Base-by-base conservation (phyloP, 2,329 filamentous ascomycete genomes). In the Ceratocystis alfenasii region DNA sequence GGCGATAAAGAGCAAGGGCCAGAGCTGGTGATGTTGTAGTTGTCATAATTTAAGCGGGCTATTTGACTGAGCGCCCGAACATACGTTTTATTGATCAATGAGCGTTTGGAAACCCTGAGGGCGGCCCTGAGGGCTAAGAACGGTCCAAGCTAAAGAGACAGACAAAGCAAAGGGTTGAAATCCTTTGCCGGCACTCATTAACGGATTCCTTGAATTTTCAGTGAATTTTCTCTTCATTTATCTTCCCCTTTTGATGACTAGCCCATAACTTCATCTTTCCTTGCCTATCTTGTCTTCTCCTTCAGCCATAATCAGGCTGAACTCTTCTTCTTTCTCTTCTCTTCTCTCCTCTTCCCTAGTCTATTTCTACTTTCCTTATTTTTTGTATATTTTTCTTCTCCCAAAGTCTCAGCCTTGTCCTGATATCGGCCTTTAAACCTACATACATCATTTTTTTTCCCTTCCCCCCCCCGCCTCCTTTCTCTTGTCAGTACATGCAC, bases 141-240 rank as follows among this genome's bases (percentile, higher is more conserved):
- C 17, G 5, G 17, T 20, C 45, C 45, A 48, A 20, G 45, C 45
- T 20, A 36, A 36, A 12, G 33, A 12, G 10, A 36, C 10, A 36
- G 33, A 36, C 33, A 36, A 36, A 12, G 33, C 50, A 48, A 48
- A 48, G 17, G 15, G 10, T 25, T 22, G 5, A 7, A 57, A 57
- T 57, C 61, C 44, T 45, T 50, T 28, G 61, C 44, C 61, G 53
- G 25, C 28, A 57, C 28, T 57, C 28, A 22, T 50, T 25, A 48
- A 46, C 36, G 15, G n/a, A 62, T 22, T n/a, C 6, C n/a, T 62
- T 62, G 25, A 36, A 28, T 28, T 25, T 30, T 28, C 33, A 5
- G 15, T 60, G 30, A 3, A 41, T 33, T 46, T 62, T 48, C 41
- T 63, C 28, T 48, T 46, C 10, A 41, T 45, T 50, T 46, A 8